Base-by-base conservation (phyloP, 2,329 filamentous ascomycete species). In the Trichoderma atroviride region DNA sequence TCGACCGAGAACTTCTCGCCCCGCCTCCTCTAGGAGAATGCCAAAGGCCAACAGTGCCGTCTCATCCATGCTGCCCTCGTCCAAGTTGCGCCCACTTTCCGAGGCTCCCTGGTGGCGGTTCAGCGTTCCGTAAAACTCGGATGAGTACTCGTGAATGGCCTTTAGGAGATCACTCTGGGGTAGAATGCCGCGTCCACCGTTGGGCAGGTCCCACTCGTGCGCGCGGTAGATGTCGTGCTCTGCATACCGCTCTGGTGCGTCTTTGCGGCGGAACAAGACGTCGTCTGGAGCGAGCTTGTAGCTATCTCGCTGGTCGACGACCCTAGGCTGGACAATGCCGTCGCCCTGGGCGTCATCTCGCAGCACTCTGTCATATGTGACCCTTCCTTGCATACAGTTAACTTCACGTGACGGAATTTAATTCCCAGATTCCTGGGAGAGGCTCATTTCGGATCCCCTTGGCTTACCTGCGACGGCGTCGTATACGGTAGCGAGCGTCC, bases 11-110 rank as follows among this genome's bases (percentile, higher is more conserved):
- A 83, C 78, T 58, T 89, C 86, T 52, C 84, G 83, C 19, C 86
- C 84, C 3, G 87, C 86, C 78, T 95, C 92, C 79, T 95, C 92
- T 53, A 94, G 81, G 69, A 95, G 78, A 60, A 95, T 88, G 1
- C 92, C 91, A 74, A 95, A 83, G 0, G 92, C 91, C 66, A 95
- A 81, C 69, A 95, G 82, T 4, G 92, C 92, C 16, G 91, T 93
- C 81, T 93, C 92, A 75, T 95, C 91, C 86, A 95, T 88, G 77
- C 88, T 92, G 72, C 84, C 78, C 76, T 87, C 84, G 70, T 87
- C 83, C 47, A 85, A 74, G 64, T 77, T 78, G 35, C 76, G 73
- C 9, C 72, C 69, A 37, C 71, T 59, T 9, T 56, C 29, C 24
- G 60, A 6, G 6, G 73, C n/a, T 73, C 70, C 33, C 59, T 29